These are phyloP conservation scores for Trichocomaceae sp. DNA, from an alignment of 2,329 filamentous ascomycete genomes.

Conservation along the genomic window DNA sequence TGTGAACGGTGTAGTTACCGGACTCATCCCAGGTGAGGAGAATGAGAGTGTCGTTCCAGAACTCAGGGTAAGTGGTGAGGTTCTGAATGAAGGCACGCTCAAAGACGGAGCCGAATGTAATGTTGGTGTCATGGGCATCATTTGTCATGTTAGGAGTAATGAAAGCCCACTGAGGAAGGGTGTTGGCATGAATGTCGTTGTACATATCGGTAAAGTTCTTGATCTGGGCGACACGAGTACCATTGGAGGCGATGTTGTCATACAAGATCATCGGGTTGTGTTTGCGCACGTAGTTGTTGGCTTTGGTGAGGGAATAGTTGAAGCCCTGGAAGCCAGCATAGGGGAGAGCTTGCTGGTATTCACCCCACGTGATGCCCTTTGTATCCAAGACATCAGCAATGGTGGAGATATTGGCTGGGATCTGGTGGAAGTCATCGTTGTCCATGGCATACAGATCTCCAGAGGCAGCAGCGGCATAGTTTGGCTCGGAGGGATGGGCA, in stretches of 20 bases:
- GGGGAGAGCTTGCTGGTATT: constrained; percentile 74
- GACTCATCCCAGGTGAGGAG: constrained; percentile 76
- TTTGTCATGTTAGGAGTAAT: constrained; percentile 51
- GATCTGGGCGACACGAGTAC: constrained; percentile 58
- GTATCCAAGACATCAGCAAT: constrained; percentile 62
- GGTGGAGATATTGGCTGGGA: constrained; percentile 59
- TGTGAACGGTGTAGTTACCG: constrained; percentile 59
- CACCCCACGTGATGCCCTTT: constrained; percentile 59
- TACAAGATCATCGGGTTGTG: constrained; percentile 65
- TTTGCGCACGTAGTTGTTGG: constrained; percentile 76
- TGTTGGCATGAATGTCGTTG: constrained; percentile 56
- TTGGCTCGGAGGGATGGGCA: constrained; percentile 69
- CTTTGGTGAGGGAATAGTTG: constrained; percentile 48
- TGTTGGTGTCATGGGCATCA: constrained; percentile 67
- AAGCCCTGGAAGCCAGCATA: constrained; percentile 65
- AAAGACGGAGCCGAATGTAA: constrained; percentile 64
- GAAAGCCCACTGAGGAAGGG: constrained; percentile 62
- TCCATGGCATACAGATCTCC: constrained; percentile 69
- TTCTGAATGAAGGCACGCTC: constrained; percentile 62
- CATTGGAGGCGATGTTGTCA: constrained; percentile 55
- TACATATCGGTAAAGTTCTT: constrained; percentile 69
- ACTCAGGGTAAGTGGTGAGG: constrained; percentile 61
- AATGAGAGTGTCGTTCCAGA: constrained; percentile 69
- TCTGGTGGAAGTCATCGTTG: constrained; percentile 57
- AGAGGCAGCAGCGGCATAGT: constrained; percentile 62